Evolutionary conservation across 23 red algal genomes (phyloP).

Genomic region (Pyropia yezoensis): DNA sequence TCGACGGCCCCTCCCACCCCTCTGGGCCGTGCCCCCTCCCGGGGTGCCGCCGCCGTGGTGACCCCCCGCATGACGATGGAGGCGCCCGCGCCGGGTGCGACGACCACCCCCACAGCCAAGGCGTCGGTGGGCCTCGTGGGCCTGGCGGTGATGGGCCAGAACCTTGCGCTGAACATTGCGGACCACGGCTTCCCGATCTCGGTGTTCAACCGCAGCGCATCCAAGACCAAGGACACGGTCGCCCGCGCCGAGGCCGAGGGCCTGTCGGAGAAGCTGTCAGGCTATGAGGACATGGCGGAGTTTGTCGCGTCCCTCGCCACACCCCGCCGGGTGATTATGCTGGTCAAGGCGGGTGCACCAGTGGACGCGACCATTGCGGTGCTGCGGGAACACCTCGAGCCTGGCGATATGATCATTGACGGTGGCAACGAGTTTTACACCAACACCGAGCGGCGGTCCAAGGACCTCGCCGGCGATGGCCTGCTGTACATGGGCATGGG

Average conservation of each 20-base stretch:
- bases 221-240: constrained; percentile 68
- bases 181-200: constrained; percentile 84
- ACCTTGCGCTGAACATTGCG: constrained; percentile 90
- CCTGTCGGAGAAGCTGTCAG: constrained; percentile 23
- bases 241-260: constrained; percentile 30
- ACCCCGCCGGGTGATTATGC: constrained; percentile 88
- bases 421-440: constrained; percentile 91
- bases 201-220: constrained; percentile 65
- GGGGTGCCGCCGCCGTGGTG: too few relatives aligned
- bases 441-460: constrained; percentile 79
- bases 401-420: constrained; percentile 95
- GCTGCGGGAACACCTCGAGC: constrained; percentile 58
- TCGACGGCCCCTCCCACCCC: too few relatives aligned
- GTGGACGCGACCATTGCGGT: constrained; percentile 77
- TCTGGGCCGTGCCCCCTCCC: too few relatives aligned
- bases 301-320: constrained; percentile 41
- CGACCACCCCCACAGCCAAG: too few relatives aligned
- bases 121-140: constrained; percentile 66
- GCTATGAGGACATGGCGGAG: constrained; percentile 54
- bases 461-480: constrained; percentile 43
- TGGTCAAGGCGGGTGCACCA: constrained; percentile 85
- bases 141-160: constrained; percentile 98
- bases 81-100: too few relatives aligned
- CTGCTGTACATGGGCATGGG: constrained; percentile 95
- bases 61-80: too few relatives aligned